Conservation (phyloP, 345 rosid species). For the Brassica rapa region DNA sequence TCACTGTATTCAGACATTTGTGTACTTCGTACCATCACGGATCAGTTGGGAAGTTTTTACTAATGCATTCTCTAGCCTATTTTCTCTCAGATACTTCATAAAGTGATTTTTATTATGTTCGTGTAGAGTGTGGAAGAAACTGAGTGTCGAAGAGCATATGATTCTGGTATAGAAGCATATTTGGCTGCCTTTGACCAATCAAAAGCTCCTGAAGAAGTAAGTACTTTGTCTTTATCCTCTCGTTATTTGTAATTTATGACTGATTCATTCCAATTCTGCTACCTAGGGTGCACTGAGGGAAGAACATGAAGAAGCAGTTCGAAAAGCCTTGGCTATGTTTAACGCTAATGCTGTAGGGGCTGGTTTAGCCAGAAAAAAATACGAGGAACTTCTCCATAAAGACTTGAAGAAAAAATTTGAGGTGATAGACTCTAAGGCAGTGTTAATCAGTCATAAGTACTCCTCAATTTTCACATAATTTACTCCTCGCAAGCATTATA, state of each 20-base stretch:
- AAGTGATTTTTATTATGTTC: conserved; percentile 2
- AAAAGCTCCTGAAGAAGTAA: conserved; percentile 85
- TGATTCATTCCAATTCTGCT: conserved; percentile 39
- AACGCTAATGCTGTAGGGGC: conserved; percentile 79
- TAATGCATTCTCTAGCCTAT: background rate
- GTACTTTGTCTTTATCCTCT: conserved; percentile 25
- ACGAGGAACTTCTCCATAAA: conserved; percentile 83
- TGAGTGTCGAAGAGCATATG: conserved; percentile 89
- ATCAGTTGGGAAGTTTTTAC: conserved; percentile 2
- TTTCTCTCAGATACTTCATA: background rate
- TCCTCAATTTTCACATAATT: background rate
- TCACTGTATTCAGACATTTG: background rate
- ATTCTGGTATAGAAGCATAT: conserved; percentile 71
- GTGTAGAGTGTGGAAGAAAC: conserved; percentile 97
- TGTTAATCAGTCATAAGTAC: background rate
- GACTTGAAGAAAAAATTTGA: conserved; percentile 77
- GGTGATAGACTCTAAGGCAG: conserved; percentile 45
- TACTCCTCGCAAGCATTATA: conserved; percentile 3
- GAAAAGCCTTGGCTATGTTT: conserved; percentile 63
- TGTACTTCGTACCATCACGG: background rate
- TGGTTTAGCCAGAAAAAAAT: conserved; percentile 77
- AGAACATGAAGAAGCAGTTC: conserved; percentile 86
- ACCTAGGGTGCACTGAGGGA: conserved; percentile 77
- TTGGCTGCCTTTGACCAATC: conserved; percentile 68
- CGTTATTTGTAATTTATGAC: conserved; percentile 19